A percentile compares a stretch with the other conserved stretches of the same genome.
Conservation (phyloP, 2,329 filamentous ascomycete genomes). For the Verticillium isaacii region DNA sequence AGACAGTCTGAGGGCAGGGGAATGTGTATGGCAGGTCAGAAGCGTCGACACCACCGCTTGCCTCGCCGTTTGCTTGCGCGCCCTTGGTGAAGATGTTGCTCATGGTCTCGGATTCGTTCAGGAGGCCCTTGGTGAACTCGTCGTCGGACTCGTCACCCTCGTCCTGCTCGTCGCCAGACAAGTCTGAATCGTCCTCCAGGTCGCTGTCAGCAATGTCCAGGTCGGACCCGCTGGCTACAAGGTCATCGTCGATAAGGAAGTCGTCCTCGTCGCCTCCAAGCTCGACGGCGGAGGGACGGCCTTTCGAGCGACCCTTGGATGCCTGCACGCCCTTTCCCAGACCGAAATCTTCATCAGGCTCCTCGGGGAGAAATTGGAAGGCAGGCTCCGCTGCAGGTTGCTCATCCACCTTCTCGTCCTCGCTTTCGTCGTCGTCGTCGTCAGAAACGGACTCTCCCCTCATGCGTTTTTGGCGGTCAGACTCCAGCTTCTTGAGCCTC, state of each 20-base stretch:
- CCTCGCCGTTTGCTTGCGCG: constrained; percentile 34
- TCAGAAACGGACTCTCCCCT: constrained; percentile 69
- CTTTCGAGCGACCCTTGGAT: constrained; percentile 9
- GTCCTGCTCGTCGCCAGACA: constrained; percentile 26
- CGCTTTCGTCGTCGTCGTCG: constrained; percentile 45
- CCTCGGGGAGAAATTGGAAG: constrained; percentile 30
- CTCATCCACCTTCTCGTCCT: constrained; percentile 30
- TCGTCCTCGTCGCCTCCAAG: constrained; percentile 89
- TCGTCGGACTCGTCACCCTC: constrained; percentile 49
- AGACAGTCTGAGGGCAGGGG: constrained; percentile 73
- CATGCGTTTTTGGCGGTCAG: constrained; percentile 81
- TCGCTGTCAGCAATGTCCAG: constrained; percentile 53
- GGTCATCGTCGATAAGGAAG: constrained; percentile 83
- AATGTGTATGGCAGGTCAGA: constrained; percentile 71
- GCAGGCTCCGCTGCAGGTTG: constrained; percentile 24
- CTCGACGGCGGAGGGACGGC: constrained; percentile 52
- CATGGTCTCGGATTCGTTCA: constrained; percentile 53
- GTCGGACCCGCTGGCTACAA: constrained; percentile 77
- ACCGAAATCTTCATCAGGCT: constrained; percentile 53
- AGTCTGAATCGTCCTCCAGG: constrained; percentile 45
- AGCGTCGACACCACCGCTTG: constrained; percentile 37
- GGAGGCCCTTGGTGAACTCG: constrained; percentile 67
- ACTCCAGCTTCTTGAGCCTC: constrained; percentile 74
- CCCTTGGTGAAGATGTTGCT: constrained; percentile 43
- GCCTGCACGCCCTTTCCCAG: constrained; percentile 53